Evolutionary conservation across 108 stramenopile genomes (phyloP), one percentile per base, ranked within the genome.

Genomic region (Seminavis robusta): DNA sequence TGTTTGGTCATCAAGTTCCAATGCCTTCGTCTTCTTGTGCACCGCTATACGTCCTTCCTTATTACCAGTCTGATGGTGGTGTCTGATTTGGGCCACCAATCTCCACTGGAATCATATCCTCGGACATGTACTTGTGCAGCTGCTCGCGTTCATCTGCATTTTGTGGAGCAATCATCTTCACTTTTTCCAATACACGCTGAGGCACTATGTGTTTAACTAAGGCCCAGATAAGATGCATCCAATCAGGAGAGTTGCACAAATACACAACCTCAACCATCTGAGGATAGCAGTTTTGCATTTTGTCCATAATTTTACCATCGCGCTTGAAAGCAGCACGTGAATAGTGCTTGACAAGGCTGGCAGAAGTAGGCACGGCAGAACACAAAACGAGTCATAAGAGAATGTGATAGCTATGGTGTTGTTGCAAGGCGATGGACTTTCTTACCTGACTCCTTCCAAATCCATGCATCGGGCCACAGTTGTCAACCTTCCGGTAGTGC

Each of bases 271-370:
- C 57, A 9, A 69, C 10, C 16, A 61, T 9, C 48, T 69, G 67
- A 19, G 67, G 67, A 40, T 69, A 69, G 4, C 37, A 28, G 50
- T 66, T 47, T 57, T 66, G 56, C 54, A 47, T 49, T 9, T 16
- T 23, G 1, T 29, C 28, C 28, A 38, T 48, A 10, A 37, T 47
- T 23, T 13, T 47, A 13, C 55, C 65, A 33, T 58, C 45, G 10
- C 56, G 27, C 30, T 50, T 37, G 15, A 46, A 9, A 30, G 15
- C 17, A 20, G 49, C 46, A 31, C 29, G 24, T n/a, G n/a, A n/a
- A n/a, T n/a, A n/a, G n/a, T n/a, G n/a, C n/a, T n/a, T n/a, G n/a
- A n/a, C n/a, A n/a, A n/a, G n/a, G n/a, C n/a, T n/a, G n/a, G n/a
- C n/a, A n/a, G n/a, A n/a, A n/a, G n/a, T n/a, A n/a, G n/a, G n/a